Base-by-base conservation (phyloP, 495 filamentous ascomycete genomes). In the Tuber melanosporum region DNA sequence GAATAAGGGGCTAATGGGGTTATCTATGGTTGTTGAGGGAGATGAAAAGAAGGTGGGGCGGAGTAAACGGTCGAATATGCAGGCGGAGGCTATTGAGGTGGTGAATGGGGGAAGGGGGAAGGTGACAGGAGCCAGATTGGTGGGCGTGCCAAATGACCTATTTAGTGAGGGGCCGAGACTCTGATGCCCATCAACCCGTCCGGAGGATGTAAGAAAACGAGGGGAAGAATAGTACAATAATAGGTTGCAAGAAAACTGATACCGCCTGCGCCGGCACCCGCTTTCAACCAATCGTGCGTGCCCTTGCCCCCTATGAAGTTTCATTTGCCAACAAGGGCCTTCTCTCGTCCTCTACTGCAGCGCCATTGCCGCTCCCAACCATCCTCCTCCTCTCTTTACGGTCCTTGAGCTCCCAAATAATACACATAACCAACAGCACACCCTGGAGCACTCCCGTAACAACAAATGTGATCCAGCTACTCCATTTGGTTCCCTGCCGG, bases 401-500 rank as follows among this genome's bases (percentile, higher is more conserved):
- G 8, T 83, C 86, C 74, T 81, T 77, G 81, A 88, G 44, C 83
- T 96, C 92, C 83, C 93, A 99, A 76, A 88, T 88, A 69, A 98
- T 90, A 39, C 89, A 92, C 91, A 99, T 90, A 36, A 81, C 87
- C 72, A 99, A 86, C 73, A 99, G 84, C n/a, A 88, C 87, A 36
- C 93, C 96, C 84, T 99, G 95, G 85, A 98, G 87, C 74, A 87
- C 86, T 5, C 94, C 95, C 0, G 95, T 97, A 71, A 98, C 87
- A 69, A 96, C 86, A 82, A 92, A 93, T 44, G 97, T 90, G 12
- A 92, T 91, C 95, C 95, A 99, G 1, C 93, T 92, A 85, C 96
- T 98, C 95, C 95, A 99, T 19, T 93, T 95, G 36, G 89, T 90
- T 9, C 95, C 95, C 52, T 97, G 87, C 70, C 95, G 89, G 17